Evolutionary conservation across 257 asterid genomes (phyloP), one percentile per base, ranked within the genome.

Genomic region (Capsicum baccatum): DNA sequence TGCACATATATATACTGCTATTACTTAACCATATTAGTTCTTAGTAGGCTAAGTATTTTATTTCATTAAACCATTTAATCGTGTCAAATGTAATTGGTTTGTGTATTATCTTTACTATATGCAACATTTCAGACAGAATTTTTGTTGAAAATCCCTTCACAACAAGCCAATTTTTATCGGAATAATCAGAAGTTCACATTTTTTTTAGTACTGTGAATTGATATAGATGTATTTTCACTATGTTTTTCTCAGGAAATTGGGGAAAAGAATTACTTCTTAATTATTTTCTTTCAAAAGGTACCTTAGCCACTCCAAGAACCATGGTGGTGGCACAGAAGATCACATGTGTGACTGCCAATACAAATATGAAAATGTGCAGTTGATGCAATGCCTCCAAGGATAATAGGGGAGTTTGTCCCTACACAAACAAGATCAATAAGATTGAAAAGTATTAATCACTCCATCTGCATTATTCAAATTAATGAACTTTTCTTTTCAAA

Each of bases 291-390:
- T 73, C 10, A 6, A 73, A 48, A 48, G n/a, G 48, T 87, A 96
- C 99, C 97, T 89, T 89, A 21, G 86, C 66, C 44, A 91, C 86
- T 83, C 98, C 98, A 19, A 94, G 97, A 87, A 89, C 89, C 94
- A 93, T 86, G 85, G 98, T 93, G 44, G 91, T 82, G 66, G 92
- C 97, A 79, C 98, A 93, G 86, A 89, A 93, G 84, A 92, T 9
- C 9, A 92, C 98, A 83, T 94, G 97, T 87, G 88, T 96, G 60
- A 96, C 90, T 2, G 98, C 98, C 85, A 96, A 80, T 13, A 96
- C 95, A 84, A 96, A 96, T 84, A 94, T 90, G 91, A 96, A 93
- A 55, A 96, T 94, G 87, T 96, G 98, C 78, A 96, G 97, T 88
- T 94, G 95, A 87, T 94, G 97, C 86, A 96, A 50, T 57, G 98